Evolutionary conservation across 1,284 basidiomycete species (phyloP).

Genomic region (Ceratobasidium sp.): DNA sequence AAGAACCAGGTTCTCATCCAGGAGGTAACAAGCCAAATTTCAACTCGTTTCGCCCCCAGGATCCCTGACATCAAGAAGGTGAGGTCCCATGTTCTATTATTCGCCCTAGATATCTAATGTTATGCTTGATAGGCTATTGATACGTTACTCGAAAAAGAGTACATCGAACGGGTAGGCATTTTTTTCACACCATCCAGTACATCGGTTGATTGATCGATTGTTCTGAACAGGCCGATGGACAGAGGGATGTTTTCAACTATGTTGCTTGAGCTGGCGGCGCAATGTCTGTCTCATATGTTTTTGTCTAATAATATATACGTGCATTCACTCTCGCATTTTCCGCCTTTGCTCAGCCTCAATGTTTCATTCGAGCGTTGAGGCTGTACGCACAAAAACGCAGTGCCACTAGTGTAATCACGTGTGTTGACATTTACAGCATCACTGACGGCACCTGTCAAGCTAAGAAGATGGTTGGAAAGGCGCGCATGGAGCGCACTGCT

Average conservation of each 20-base stretch:
- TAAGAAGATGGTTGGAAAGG: background rate
- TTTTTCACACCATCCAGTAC: background rate
- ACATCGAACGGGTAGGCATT: conserved; percentile 78
- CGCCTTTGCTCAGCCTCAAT: background rate
- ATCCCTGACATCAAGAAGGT: conserved; percentile 94
- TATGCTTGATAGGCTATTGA: conserved; percentile 83
- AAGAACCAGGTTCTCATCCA: conserved; percentile 95
- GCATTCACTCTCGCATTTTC: conserved; percentile 15
- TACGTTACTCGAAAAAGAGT: conserved; percentile 95
- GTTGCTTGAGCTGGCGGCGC: conserved; percentile 45
- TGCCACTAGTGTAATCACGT: too few species aligned
- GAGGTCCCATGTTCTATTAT: conserved; percentile 41
- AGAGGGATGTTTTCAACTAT: conserved; percentile 56
- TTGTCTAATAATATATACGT: conserved; percentile 16
- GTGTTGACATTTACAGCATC: background rate
- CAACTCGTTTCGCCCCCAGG: conserved; percentile 87
- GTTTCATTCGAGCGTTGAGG: too few species aligned
- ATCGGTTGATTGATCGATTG: background rate
- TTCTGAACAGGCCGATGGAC: conserved; percentile 41
- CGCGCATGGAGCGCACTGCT: background rate
- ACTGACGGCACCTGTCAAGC: background rate
- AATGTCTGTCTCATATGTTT: background rate
- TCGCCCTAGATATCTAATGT: background rate
- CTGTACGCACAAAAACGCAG: too few species aligned
- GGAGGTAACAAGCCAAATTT: conserved; percentile 93